Conservation (phyloP, 257 asterid species). For the Hygrophila difformis region DNA sequence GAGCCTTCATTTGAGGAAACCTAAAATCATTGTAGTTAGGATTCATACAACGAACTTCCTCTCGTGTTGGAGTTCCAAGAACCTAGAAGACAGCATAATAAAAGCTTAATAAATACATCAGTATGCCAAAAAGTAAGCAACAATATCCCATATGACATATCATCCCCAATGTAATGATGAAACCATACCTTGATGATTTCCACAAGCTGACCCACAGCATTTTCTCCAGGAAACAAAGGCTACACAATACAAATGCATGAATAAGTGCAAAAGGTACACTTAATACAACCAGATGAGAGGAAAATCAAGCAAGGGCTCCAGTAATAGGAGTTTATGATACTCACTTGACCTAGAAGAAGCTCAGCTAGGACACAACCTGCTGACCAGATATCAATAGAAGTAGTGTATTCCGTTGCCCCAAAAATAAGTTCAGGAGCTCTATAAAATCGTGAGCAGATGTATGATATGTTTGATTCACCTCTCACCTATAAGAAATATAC, state of each 20-base stretch:
- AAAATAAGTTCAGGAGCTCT: slow-evolving; percentile 99
- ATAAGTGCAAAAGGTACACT: slow-evolving; percentile 13
- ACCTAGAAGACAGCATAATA: slow-evolving; percentile 42
- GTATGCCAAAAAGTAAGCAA: not conserved
- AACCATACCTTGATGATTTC: slow-evolving; percentile 77
- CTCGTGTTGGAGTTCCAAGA: slow-evolving; percentile 94
- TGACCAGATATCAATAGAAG: slow-evolving; percentile 96
- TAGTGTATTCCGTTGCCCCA: slow-evolving; percentile 90
- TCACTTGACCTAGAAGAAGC: slow-evolving; percentile 90
- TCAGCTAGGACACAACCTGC: slow-evolving; percentile 97
- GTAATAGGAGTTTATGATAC: slow-evolving; percentile 12
- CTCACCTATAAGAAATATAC: slow-evolving; percentile 38
- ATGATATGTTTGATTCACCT: slow-evolving; percentile 90
- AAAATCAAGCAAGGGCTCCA: slow-evolving; percentile 1
- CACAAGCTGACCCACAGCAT: slow-evolving; percentile 96
- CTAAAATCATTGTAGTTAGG: slow-evolving; percentile 84
- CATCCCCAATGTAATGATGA: slow-evolving; percentile 8
- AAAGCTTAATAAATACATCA: slow-evolving; percentile 9
- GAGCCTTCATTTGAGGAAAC: slow-evolving; percentile 92
- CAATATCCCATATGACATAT: not conserved
- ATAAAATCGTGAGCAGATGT: slow-evolving; percentile 91
- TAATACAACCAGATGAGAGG: not conserved
- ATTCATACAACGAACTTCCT: slow-evolving; percentile 95
- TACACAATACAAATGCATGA: slow-evolving; percentile 17
- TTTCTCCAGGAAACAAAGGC: slow-evolving; percentile 97